Conservation (phyloP, 2,329 filamentous ascomycete species). For the Dactylellina parvicollis region DNA sequence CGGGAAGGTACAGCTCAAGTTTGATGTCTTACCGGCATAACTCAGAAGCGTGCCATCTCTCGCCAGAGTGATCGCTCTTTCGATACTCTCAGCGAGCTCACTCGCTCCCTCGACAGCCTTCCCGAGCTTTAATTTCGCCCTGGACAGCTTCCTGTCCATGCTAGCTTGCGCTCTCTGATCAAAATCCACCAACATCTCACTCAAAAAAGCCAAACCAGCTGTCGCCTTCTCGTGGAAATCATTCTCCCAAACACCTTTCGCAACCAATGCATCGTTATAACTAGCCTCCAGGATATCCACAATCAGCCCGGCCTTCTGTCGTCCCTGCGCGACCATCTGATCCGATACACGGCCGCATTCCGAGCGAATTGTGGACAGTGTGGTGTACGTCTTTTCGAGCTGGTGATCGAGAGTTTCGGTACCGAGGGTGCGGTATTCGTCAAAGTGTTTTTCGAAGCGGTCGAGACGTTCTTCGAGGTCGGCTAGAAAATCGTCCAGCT, state of each 20-base stretch:
- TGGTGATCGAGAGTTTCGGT: constrained; percentile 84
- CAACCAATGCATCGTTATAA: constrained; percentile 85
- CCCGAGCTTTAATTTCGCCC: constrained; percentile 78
- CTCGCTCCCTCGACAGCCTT: constrained; percentile 83
- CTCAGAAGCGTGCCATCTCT: constrained; percentile 82
- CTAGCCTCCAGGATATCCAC: constrained; percentile 89
- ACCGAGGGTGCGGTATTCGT: constrained; percentile 73
- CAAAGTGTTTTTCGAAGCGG: constrained; percentile 69
- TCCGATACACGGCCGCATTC: constrained; percentile 90
- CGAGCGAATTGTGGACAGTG: constrained; percentile 84
- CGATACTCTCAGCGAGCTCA: constrained; percentile 83
- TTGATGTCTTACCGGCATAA: constrained; percentile 69
- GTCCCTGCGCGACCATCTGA: constrained; percentile 86
- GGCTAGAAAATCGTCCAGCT: constrained; percentile 82
- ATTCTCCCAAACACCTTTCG: constrained; percentile 65
- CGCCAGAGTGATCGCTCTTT: constrained; percentile 77
- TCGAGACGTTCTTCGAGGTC: constrained; percentile 88
- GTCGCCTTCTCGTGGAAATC: constrained; percentile 76
- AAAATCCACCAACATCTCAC: constrained; percentile 84
- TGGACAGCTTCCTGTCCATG: constrained; percentile 79
- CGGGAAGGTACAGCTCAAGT: background rate
- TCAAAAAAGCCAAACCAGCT: constrained; percentile 85
- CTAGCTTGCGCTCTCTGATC: constrained; percentile 83
- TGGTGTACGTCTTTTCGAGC: constrained; percentile 84
- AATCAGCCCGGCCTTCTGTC: constrained; percentile 83